Evolutionary conservation across 2,329 filamentous ascomycete species (phyloP).

Genomic region (Nemania sp.): DNA sequence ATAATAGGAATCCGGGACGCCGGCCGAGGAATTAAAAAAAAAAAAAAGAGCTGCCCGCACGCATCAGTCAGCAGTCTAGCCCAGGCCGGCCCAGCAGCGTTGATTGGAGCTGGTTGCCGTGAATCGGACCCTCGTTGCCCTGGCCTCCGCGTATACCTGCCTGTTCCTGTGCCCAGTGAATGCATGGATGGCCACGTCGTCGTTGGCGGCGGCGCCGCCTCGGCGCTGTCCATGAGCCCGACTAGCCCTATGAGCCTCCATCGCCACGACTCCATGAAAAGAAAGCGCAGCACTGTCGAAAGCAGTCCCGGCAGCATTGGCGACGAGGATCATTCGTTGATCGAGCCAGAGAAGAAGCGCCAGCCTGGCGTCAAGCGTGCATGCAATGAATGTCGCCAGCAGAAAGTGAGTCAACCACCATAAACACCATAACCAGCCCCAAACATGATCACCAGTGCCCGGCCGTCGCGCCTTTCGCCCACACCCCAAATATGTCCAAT

Average conservation of each 20-base stretch:
- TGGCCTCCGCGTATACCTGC: slow-evolving; percentile 21
- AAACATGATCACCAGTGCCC: neutral
- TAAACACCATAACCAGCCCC: neutral
- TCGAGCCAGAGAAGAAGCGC: slow-evolving; percentile 62
- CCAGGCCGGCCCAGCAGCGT: slow-evolving; percentile 16
- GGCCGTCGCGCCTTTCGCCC: too few species aligned
- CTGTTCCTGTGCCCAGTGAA: slow-evolving; percentile 29
- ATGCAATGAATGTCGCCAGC: slow-evolving; percentile 83
- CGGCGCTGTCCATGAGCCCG: slow-evolving; percentile 55
- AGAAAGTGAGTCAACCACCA: slow-evolving; percentile 65
- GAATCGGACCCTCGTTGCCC: slow-evolving; percentile 22
- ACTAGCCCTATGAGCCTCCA: slow-evolving; percentile 57
- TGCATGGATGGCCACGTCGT: slow-evolving; percentile 54
- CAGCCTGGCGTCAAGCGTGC: slow-evolving; percentile 75
- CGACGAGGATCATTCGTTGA: slow-evolving; percentile 60
- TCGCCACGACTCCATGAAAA: slow-evolving; percentile 57
- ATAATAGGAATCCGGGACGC: neutral
- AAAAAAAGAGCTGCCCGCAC: slow-evolving; percentile 3
- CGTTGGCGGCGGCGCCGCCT: slow-evolving; percentile 47
- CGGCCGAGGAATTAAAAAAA: slow-evolving; percentile 19
- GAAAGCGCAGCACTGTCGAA: slow-evolving; percentile 63
- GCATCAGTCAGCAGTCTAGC: slow-evolving; percentile 23
- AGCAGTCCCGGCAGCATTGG: slow-evolving; percentile 64
- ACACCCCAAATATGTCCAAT: too few species aligned
- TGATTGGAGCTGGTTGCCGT: slow-evolving; percentile 24